Base-by-base conservation (phyloP, 805 yeast species). In the Candida dajiaensis region DNA sequence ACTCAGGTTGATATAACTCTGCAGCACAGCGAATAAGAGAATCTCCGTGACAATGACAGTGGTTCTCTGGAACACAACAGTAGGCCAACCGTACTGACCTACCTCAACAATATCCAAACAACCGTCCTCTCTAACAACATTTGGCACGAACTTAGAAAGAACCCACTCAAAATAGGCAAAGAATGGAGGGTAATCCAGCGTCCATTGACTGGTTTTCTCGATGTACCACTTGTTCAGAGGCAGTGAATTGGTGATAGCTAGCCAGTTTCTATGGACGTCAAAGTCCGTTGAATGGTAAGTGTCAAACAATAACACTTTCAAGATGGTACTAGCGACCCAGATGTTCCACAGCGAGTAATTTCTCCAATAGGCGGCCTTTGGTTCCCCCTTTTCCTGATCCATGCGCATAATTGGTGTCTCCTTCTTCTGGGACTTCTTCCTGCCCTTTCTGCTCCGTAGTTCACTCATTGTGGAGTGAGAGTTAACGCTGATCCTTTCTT, bases 241-340 rank as follows among this genome's bases (percentile, higher is more conserved):
- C 18, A 90, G 66, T 6, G 74, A 73, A 56, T 81, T 68, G 1
- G 98, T 92, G 42, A 94, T 83, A 0, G 99, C 96, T 19, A 94
- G 74, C 99, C 99, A 94, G 61, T 94, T 94, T 48, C 99, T 72
- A 65, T 94, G 99, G 21, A 94, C 99, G 62, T 94, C 99, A 58
- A 94, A 92, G 64, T 94, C 99, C 1, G 98, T 94, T 12, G 97
- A 90, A 55, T 80, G 89, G 65, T 92, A 94, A 1, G 92, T 89
- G 8, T 85, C 82, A 45, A 80, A 76, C n/a, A 85, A 67, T 20
- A 85, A 68, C 11, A 83, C 62, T 52, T 83, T 83, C 38, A 83
- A 65, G 40, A 78, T 64, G 10, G 81, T 69, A 0, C 81, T 71
- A 4, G 86, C 84, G 10, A 83, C 76, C 78, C 85, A 81, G 18